Evolutionary conservation across 2,329 filamentous ascomycete genomes (phyloP).

Genomic region (Diaporthe vaccinii): DNA sequence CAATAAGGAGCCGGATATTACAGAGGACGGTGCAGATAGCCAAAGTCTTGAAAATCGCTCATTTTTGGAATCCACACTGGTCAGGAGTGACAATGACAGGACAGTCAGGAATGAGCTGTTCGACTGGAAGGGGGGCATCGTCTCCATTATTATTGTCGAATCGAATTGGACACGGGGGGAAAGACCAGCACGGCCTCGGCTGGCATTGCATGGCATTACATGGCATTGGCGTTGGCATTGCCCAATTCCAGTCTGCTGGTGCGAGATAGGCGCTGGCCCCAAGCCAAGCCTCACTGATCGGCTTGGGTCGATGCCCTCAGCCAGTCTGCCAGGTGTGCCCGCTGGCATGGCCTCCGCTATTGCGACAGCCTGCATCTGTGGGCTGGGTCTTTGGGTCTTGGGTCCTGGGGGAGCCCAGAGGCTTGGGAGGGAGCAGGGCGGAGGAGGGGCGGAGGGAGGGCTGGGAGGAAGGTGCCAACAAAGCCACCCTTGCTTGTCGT

Average conservation of each 20-base stretch:
- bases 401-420: conserved; percentile 8
- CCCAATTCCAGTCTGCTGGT: conserved; percentile 26
- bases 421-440: conserved; percentile 8
- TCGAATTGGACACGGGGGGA: background rate
- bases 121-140: background rate
- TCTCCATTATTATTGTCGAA: conserved; percentile 28
- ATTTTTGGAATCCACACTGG: conserved; percentile 33
- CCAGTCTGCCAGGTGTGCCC: background rate
- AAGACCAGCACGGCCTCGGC: conserved; percentile 6
- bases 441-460: conserved; percentile 5
- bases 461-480: conserved; percentile 9
- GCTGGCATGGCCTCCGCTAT: conserved; percentile 23
- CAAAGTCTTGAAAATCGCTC: conserved; percentile 21
- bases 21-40: conserved; percentile 17
- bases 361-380: conserved; percentile 16
- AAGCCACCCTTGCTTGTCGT: background rate
- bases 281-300: conserved; percentile 23
- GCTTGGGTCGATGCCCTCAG: conserved; percentile 15
- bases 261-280: conserved; percentile 21
- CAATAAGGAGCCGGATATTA: conserved; percentile 33
- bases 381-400: background rate
- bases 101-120: conserved; percentile 27
- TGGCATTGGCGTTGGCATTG: conserved; percentile 22
- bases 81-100: conserved; percentile 26
- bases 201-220: conserved; percentile 27